Base-by-base conservation (phyloP, 1,284 basidiomycete species). In the Leccinum solheimii region DNA sequence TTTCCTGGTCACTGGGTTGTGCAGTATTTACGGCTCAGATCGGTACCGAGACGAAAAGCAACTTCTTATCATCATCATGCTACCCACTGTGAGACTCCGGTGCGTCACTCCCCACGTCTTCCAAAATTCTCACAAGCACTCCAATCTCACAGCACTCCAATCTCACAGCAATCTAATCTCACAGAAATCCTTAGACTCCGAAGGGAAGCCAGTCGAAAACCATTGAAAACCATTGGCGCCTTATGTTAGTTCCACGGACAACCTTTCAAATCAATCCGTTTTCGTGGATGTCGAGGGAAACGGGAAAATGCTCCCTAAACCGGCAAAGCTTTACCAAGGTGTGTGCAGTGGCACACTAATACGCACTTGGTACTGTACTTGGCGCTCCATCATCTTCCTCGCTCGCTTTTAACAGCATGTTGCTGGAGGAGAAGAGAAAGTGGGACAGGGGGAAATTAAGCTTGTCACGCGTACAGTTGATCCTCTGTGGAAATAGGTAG, bases 271-370 rank as follows among this genome's bases (percentile, higher is more conserved):
- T 5, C 4, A 5, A 7, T 23, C 50, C n/a, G 19, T 40, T 40
- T 38, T 55, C 45, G 38, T 38, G 64, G 53, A 53, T 55, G 8
- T 38, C 51, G 14, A 53, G 23, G 55, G 38, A 53, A 54, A 40
- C 27, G 38, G 30, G 48, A 23, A 32, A 34, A 27, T 36, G 26
- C 11, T 26, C 19, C 48, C 26, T 38, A 27, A 50, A 16, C 80
- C 79, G 78, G 77, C 70, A 27, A 62, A 81, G 56, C 21, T 88
- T 87, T 19, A 84, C 79, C 21, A 90, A 8, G 88, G 88, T 1
- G 79, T 82, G 14, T 74, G 75, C 8, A 40, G 38, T 45, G 88
- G 88, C 51, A 72, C 82, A 54, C 77, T 80, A 7, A 5, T 36
- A 36, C 74, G 75, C 79, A 1, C 79, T 90, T n/a, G 67, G 73